Evolutionary conservation across 2,329 filamentous ascomycete species (phyloP).

Genomic region (Neonectria punicea): DNA sequence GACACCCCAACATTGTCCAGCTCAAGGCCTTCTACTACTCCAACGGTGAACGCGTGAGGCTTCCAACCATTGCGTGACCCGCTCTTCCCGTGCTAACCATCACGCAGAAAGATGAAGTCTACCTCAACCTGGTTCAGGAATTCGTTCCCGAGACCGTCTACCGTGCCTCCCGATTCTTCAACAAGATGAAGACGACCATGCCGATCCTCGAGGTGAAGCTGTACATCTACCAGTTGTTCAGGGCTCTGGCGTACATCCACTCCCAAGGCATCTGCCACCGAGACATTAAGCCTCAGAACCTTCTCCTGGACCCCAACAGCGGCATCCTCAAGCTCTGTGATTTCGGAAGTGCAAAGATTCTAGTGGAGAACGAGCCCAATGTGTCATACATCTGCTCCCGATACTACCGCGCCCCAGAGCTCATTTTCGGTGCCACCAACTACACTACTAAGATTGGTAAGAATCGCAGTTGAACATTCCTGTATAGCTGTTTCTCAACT

Average conservation of each 20-base stretch:
- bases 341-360: constrained; percentile 98
- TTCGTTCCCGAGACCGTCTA: constrained; percentile 99
- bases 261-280: constrained; percentile 99
- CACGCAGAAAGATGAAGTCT: constrained; percentile 92
- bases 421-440: constrained; percentile 99
- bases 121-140: constrained; percentile 97
- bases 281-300: constrained; percentile 99
- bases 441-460: constrained; percentile 99
- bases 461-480: constrained; percentile 44
- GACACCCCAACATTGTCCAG: constrained; percentile 98
- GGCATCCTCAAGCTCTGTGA: constrained; percentile 97
- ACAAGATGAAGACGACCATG: constrained; percentile 99
- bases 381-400: constrained; percentile 99
- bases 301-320: constrained; percentile 89
- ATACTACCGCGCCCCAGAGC: constrained; percentile 96
- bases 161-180: constrained; percentile 97
- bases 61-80: constrained; percentile 1
- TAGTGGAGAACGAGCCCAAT: constrained; percentile 98
- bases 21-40: constrained; percentile 99
- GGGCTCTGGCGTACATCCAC: constrained; percentile 97
- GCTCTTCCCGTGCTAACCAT: constrained; percentile 25
- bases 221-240: constrained; percentile 99
- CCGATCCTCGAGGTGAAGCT: constrained; percentile 98
- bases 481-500: neutral
- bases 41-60: constrained; percentile 91